Conservation (phyloP, 108 stramenopile genomes). For the Chaetoceros tenuissimus region DNA sequence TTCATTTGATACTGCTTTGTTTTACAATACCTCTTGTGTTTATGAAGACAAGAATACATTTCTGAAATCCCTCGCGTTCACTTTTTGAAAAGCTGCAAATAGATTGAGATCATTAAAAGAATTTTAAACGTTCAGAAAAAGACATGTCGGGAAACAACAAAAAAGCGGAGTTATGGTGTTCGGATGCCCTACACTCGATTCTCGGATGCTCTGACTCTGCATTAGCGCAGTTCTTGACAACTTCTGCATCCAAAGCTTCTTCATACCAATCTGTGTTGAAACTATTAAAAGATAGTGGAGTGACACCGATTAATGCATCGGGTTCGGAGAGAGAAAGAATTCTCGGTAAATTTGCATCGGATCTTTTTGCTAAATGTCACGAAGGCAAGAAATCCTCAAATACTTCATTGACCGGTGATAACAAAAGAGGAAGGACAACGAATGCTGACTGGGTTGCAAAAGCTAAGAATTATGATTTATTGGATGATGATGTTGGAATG, state of each 20-base stretch:
- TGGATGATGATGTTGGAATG: neutral
- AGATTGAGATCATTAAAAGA: no score
- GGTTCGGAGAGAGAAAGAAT: constrained; percentile 7
- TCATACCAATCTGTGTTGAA: constrained; percentile 13
- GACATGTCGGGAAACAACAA: no score
- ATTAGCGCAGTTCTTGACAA: constrained; percentile 54
- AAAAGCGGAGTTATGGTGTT: constrained; percentile 42
- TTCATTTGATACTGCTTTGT: no score
- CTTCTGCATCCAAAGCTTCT: constrained; percentile 40
- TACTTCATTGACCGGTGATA: no score
- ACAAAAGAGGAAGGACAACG: neutral
- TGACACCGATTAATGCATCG: neutral
- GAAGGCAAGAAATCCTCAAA: neutral
- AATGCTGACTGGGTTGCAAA: neutral
- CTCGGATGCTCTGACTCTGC: constrained; percentile 73
- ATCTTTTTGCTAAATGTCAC: constrained; percentile 26
- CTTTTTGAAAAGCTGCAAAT: no score
- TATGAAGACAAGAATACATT: no score
- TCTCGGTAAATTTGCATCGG: constrained; percentile 28
- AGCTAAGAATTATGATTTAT: neutral
- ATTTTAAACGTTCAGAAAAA: no score
- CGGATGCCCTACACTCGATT: constrained; percentile 65
- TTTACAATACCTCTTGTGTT: no score
- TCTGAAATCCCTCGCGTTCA: no score
- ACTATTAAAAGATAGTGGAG: constrained; percentile 10